A percentile compares a stretch with the other conserved stretches of the same genome.
Evolutionary conservation across 2,329 filamentous ascomycete genomes (phyloP).

Genomic region (Beauveria caledonica): DNA sequence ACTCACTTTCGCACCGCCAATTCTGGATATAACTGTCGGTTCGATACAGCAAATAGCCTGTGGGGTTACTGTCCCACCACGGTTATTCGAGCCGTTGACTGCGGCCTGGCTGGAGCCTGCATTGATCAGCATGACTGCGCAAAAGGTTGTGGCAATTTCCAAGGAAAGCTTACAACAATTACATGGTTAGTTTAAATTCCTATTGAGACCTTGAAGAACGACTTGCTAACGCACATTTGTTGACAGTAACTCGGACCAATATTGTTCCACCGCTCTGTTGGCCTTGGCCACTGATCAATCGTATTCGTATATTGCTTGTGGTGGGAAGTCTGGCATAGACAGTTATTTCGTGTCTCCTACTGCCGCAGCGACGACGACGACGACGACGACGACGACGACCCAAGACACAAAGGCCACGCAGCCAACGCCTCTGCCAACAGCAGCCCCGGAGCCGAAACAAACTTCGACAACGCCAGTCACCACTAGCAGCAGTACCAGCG

Average conservation of each 20-base stretch:
- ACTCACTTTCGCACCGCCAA: not conserved
- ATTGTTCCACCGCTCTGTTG: conserved; percentile 28
- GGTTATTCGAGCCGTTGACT: conserved; percentile 1
- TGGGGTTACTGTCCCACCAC: conserved; percentile 8
- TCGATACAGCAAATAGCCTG: conserved; percentile 2
- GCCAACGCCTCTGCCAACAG: not conserved
- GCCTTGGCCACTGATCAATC: conserved; percentile 23
- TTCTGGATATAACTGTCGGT: conserved; percentile 4
- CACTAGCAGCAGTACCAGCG: not conserved
- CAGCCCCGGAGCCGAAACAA: not conserved
- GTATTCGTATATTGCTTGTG: conserved; percentile 30
- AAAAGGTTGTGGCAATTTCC: conserved; percentile 23
- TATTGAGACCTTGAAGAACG: conserved; percentile 3
- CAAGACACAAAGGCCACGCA: conserved; percentile 9
- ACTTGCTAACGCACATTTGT: not conserved
- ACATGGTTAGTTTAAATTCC: conserved; percentile 23
- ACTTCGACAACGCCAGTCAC: not conserved
- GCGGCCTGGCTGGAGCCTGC: conserved; percentile 7
- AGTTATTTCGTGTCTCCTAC: conserved; percentile 17
- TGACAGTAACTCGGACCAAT: conserved; percentile 14
- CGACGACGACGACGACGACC: conserved; percentile 1
- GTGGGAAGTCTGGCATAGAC: conserved; percentile 18
- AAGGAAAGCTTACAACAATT: conserved; percentile 22
- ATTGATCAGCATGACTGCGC: not conserved
- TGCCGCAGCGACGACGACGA: not conserved